Evolutionary conservation across 805 yeast genomes (phyloP), one percentile per base, ranked within the genome.

Genomic region (Naumovozyma dairenensis): DNA sequence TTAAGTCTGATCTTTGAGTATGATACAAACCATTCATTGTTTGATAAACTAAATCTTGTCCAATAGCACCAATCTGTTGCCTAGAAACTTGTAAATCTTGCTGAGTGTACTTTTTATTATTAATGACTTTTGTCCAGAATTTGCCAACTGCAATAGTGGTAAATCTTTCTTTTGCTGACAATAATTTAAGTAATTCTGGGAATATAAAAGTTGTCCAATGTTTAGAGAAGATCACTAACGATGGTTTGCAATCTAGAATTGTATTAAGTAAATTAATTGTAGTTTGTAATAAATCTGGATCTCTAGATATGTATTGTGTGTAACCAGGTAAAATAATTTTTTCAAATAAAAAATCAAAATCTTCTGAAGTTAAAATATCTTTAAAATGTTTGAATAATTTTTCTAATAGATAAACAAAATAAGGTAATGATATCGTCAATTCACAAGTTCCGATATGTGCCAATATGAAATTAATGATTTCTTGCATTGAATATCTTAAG

Each of bases 221-320:
- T 12, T 42, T 39, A 3, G 49, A 41, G 5, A 59, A 52, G 3
- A 77, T 37, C 2, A 76, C 48, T 22, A 74, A 57, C 0, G 63
- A 49, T 1, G 84, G 84, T 37, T 55, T 63, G 15, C 58, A 58
- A 12, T 69, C 72, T 12, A 77, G 37, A 1, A 76, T 52, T 0
- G 73, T 60, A 6, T 71, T 57, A 31, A 76, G 65, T 25, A 79
- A 53, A n/a, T 65, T 67, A 12, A 77, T 54, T 8, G 72, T 56
- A 1, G 70, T 49, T 43, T 74, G 77, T 12, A 72, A 45, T 25
- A 74, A 45, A 46, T 80, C 87, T 0, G 82, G 77, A 49, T 80
- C 87, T 2, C 51, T 42, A 4, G 57, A 55, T 5, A 77, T 56
- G 1, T 59, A 31, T 2, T 43, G 47, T 7, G 64, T 40, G 29